phyloP scores from a whole-genome alignment of 2,329 filamentous ascomycete genomes.

The Clathrospora elynae region DNA sequence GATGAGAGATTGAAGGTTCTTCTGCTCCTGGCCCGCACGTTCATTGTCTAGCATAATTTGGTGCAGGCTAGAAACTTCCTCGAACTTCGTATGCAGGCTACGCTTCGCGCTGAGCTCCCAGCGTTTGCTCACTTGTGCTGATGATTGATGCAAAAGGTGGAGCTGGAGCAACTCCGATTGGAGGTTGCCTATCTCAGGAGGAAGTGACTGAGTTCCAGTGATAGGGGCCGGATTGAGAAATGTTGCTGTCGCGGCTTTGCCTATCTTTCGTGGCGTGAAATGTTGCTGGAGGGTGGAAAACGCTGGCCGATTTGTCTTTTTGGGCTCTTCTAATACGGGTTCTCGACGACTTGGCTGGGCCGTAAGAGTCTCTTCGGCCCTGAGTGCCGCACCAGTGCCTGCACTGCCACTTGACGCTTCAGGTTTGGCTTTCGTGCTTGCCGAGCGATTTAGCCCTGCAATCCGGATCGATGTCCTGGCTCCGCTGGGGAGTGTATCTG shows the following conservation, averaged over 20 bases:
- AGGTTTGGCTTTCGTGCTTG: slow-evolving; percentile 28
- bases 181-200: slow-evolving; percentile 38
- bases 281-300: slow-evolving; percentile 50
- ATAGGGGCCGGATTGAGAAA: slow-evolving; percentile 42
- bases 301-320: slow-evolving; percentile 36
- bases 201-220: slow-evolving; percentile 24
- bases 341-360: slow-evolving; percentile 26
- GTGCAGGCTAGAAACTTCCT: slow-evolving; percentile 45
- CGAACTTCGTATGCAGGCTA: slow-evolving; percentile 40
- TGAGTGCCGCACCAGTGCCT: slow-evolving; percentile 12
- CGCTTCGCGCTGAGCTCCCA: slow-evolving; percentile 45
- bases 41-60: slow-evolving; percentile 45
- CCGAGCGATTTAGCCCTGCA: slow-evolving; percentile 34
- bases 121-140: slow-evolving; percentile 24
- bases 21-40: slow-evolving; percentile 43
- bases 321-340: slow-evolving; percentile 27
- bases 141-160: slow-evolving; percentile 42
- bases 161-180: slow-evolving; percentile 49
- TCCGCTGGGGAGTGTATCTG: slow-evolving; percentile 14
- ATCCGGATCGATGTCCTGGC: slow-evolving; percentile 30
- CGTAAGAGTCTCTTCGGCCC: slow-evolving; percentile 16
- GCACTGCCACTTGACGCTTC: slow-evolving; percentile 17
- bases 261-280: slow-evolving; percentile 46
- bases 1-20: slow-evolving; percentile 44
- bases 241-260: slow-evolving; percentile 44